Conservation (phyloP, 345 rosid genomes). For the Physaria fendleri region DNA sequence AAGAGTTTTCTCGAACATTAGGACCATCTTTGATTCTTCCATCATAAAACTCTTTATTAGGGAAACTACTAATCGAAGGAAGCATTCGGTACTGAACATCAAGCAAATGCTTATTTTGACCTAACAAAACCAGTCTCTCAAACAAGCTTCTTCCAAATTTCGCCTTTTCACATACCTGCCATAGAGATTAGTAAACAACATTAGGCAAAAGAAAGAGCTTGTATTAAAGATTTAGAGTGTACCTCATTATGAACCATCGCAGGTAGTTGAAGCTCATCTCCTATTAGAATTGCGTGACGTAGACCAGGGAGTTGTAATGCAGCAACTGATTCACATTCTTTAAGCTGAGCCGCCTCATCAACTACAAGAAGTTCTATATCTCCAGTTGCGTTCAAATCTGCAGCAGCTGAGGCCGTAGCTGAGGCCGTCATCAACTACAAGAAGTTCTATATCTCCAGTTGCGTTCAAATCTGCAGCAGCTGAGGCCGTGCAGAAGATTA, state of each 20-base stretch:
- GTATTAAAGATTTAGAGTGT: too few relatives aligned
- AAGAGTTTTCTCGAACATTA: constrained; percentile 27
- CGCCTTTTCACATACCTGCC: constrained; percentile 37
- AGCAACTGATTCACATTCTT: constrained; percentile 43
- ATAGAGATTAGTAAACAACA: too few relatives aligned
- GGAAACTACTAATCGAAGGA: constrained; percentile 57
- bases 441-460: constrained; percentile 9
- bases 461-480: constrained; percentile 25
- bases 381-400: constrained; percentile 13
- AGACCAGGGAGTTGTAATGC: constrained; percentile 40
- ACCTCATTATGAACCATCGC: constrained; percentile 46
- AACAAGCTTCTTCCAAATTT: constrained; percentile 60
- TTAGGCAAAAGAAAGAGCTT: too few relatives aligned
- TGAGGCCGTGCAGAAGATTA: constrained; percentile 41
- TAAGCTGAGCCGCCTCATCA: constrained; percentile 52
- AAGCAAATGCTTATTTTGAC: constrained; percentile 43
- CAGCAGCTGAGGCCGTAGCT: constrained; percentile 40
- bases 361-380: constrained; percentile 31
- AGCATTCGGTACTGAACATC: constrained; percentile 66
- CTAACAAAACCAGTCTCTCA: constrained; percentile 46
- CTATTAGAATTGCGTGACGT: constrained; percentile 36
- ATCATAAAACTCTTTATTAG: constrained; percentile 40
- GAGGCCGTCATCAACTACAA: constrained; percentile 49
- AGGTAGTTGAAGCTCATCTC: constrained; percentile 43
- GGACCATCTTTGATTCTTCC: constrained; percentile 38